Evolutionary conservation across 129 eudicot genomes (phyloP).

Genomic region (Ambrosia trifida): DNA sequence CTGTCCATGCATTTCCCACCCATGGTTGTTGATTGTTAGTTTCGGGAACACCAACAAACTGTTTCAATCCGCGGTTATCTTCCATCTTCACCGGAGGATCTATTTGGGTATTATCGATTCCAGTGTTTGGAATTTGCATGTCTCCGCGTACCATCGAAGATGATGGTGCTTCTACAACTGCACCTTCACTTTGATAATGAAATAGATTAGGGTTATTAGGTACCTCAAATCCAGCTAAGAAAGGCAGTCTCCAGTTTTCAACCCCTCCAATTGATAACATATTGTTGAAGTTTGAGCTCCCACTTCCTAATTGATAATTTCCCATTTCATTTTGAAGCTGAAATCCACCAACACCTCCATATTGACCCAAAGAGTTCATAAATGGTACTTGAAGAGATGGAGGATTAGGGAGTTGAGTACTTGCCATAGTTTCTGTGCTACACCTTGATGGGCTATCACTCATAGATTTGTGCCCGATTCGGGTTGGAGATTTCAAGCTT

Average conservation of each 20-base stretch:
- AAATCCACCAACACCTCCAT: slow-evolving; percentile 48
- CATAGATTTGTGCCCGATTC: slow-evolving; percentile 38
- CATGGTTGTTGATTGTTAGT: slow-evolving; percentile 43
- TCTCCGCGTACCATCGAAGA: slow-evolving; percentile 36
- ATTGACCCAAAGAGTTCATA: slow-evolving; percentile 52
- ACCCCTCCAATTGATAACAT: slow-evolving; percentile 39
- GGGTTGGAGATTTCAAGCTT: slow-evolving; percentile 49
- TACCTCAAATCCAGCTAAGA: slow-evolving; percentile 49
- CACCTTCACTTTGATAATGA: slow-evolving; percentile 52
- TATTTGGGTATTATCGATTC: slow-evolving; percentile 7
- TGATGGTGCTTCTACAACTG: slow-evolving; percentile 31
- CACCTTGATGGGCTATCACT: slow-evolving; percentile 55
- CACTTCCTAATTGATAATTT: slow-evolving; percentile 48
- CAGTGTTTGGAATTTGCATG: slow-evolving; percentile 31
- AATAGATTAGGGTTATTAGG: slow-evolving; percentile 38
- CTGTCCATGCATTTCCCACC: slow-evolving; percentile 61
- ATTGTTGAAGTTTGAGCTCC: slow-evolving; percentile 38
- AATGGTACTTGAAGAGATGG: slow-evolving; percentile 53
- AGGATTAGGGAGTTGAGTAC: slow-evolving; percentile 39
- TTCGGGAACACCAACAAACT: slow-evolving; percentile 38
- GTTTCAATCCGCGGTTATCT: slow-evolving; percentile 41
- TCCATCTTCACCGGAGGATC: slow-evolving; percentile 54
- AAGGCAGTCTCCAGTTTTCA: slow-evolving; percentile 64
- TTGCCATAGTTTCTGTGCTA: slow-evolving; percentile 44
- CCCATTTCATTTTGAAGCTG: slow-evolving; percentile 50